Evolutionary conservation across 2,329 filamentous ascomycete genomes (phyloP).

Genomic region (Dactylonectria macrodidyma): DNA sequence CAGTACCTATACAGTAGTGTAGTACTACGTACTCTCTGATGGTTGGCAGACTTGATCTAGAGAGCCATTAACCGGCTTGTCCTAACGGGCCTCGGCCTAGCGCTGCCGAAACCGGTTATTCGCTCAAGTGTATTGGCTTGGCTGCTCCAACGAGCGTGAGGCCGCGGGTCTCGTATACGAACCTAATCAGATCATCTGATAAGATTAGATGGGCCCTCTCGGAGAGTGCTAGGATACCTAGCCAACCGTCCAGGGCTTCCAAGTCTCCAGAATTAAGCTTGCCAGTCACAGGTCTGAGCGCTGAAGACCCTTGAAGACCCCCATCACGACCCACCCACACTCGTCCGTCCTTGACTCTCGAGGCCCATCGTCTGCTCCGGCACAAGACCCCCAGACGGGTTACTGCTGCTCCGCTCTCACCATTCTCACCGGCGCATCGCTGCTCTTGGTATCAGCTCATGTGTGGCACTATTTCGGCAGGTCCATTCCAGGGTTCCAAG

Average conservation of each 20-base stretch:
- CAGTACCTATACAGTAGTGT: not conserved
- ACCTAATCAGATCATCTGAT: slow-evolving; percentile 48
- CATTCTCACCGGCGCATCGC: not conserved
- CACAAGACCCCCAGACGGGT: not conserved
- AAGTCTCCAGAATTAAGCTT: slow-evolving; percentile 28
- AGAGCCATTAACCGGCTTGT: not conserved
- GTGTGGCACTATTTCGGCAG: not conserved
- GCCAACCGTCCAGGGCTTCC: not conserved
- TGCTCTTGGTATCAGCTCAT: slow-evolving; percentile 1
- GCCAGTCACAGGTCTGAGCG: not conserved
- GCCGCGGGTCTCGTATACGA: not conserved
- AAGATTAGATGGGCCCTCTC: slow-evolving; percentile 28
- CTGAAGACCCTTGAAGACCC: not conserved
- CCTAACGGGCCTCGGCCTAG: slow-evolving; percentile 1
- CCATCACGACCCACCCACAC: slow-evolving; percentile 4
- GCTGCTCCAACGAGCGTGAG: not conserved
- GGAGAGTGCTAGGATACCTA: not conserved
- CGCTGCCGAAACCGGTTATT: slow-evolving; percentile 17
- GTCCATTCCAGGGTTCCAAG: not conserved
- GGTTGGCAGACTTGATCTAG: slow-evolving; percentile 11
- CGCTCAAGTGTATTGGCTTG: slow-evolving; percentile 9
- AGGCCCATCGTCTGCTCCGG: not conserved
- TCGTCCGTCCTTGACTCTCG: not conserved
- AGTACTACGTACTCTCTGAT: not conserved
- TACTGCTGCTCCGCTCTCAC: slow-evolving; percentile 1